Conservation (phyloP, 768 basidiomycete species). For the Russula lepida region DNA sequence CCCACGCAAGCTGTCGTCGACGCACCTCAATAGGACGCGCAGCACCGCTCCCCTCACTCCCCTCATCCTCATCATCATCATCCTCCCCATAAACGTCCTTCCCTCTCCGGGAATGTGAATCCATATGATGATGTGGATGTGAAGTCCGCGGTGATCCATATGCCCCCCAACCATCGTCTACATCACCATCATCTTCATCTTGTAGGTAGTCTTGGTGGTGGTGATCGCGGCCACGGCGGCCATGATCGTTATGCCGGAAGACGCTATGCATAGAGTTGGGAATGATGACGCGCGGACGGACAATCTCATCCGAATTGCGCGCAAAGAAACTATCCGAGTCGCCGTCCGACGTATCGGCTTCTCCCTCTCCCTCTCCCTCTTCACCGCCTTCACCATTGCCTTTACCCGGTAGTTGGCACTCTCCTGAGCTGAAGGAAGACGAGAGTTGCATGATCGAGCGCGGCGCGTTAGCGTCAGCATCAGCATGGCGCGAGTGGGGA, state of each 20-base stretch:
- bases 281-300: neutral
- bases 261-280: neutral
- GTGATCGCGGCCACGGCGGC: too few relatives aligned
- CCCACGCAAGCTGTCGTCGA: constrained; percentile 16
- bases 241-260: neutral
- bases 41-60: neutral
- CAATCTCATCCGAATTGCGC: constrained; percentile 18
- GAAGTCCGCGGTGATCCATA: neutral
- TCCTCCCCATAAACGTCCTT: neutral
- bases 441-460: constrained; percentile 15
- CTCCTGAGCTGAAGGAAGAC: constrained; percentile 15
- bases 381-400: neutral
- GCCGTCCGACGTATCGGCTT: constrained; percentile 4
- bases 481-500: neutral
- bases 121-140: neutral
- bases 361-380: neutral
- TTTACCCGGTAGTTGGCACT: neutral
- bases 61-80: neutral
- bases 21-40: constrained; percentile 19
- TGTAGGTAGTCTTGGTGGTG: neutral
- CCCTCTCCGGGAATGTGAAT: neutral
- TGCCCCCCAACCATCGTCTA: neutral
- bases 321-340: constrained; percentile 22
- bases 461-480: neutral
- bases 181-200: neutral